Conservation (phyloP, 2,329 filamentous ascomycete genomes). For the Cytospora paraplurivora region DNA sequence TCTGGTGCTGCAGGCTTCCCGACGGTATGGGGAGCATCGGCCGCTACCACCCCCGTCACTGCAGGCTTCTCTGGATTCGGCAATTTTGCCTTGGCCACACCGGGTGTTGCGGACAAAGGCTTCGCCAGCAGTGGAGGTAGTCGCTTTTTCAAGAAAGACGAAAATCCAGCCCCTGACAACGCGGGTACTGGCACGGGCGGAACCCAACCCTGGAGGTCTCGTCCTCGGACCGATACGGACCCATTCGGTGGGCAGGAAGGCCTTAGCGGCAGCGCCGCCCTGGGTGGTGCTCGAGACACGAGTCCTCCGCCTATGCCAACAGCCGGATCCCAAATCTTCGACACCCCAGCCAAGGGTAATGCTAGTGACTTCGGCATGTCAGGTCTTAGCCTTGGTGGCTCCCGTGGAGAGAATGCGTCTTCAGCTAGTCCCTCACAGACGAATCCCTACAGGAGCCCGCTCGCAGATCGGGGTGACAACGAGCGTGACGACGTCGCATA, state of each 20-base stretch:
- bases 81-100: slow-evolving; percentile 73
- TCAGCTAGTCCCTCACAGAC: slow-evolving; percentile 91
- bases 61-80: slow-evolving; percentile 85
- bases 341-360: slow-evolving; percentile 57
- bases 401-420: slow-evolving; percentile 62
- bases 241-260: slow-evolving; percentile 69
- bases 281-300: slow-evolving; percentile 74
- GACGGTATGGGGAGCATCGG: slow-evolving; percentile 49
- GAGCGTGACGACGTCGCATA: slow-evolving; percentile 54
- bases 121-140: slow-evolving; percentile 74
- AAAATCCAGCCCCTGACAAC: slow-evolving; percentile 59
- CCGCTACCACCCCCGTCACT: slow-evolving; percentile 61
- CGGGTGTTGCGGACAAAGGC: slow-evolving; percentile 70
- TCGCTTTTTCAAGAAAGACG: slow-evolving; percentile 56
- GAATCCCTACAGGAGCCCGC: slow-evolving; percentile 92
- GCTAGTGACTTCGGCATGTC: slow-evolving; percentile 65
- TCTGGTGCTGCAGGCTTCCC: slow-evolving; percentile 48
- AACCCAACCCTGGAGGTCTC: slow-evolving; percentile 57
- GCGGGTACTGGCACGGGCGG: slow-evolving; percentile 49
- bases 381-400: slow-evolving; percentile 58
- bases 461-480: slow-evolving; percentile 65
- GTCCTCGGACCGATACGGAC: slow-evolving; percentile 72
- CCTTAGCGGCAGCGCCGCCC: slow-evolving; percentile 68
- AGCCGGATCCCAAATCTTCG: slow-evolving; percentile 42
- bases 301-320: slow-evolving; percentile 47